A percentile compares a stretch with the other conserved stretches of the same genome.
These are phyloP conservation scores for Platismatia glauca DNA, from an alignment of 495 filamentous ascomycete species.

Conservation along the genomic window DNA sequence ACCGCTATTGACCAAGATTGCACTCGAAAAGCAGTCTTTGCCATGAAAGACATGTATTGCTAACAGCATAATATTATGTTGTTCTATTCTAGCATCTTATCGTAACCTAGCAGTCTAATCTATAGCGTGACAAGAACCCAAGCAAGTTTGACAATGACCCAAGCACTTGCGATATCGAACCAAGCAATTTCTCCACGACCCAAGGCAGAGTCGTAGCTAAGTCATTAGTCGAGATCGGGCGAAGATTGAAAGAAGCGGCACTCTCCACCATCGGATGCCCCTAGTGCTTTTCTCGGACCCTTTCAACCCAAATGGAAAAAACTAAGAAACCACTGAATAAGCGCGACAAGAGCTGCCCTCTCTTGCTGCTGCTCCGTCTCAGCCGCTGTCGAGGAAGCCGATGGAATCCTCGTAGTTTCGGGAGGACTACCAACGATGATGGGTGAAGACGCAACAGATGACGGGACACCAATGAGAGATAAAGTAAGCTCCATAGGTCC, in stretches of 20 bases:
- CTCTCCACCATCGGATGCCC: neutral
- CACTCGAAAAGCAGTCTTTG: neutral
- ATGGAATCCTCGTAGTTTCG: neutral
- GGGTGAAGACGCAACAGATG: constrained; percentile 16
- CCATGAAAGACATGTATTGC: neutral
- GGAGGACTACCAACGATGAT: constrained; percentile 16
- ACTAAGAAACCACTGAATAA: constrained; percentile 23
- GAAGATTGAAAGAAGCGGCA: neutral
- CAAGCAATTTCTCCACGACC: constrained; percentile 3
- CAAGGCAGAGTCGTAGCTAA: constrained; percentile 7
- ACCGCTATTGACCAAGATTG: neutral
- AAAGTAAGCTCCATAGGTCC: constrained; percentile 12
- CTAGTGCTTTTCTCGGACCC: neutral
- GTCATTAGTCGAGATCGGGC: neutral
- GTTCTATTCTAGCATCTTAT: constrained; percentile 9
- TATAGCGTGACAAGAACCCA: neutral
- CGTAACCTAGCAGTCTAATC: constrained; percentile 3
- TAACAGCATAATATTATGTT: neutral
- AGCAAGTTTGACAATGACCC: constrained; percentile 9
- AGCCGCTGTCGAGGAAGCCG: constrained; percentile 8
- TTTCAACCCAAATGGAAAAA: constrained; percentile 14
- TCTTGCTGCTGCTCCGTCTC: constrained; percentile 12
- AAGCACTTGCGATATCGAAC: neutral
- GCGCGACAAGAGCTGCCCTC: constrained; percentile 21
- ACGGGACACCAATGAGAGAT: constrained; percentile 17